Percentiles rank a stretch among this genome's conserved stretches.
These are phyloP conservation scores for Oryza longistaminata DNA, from an alignment of 176 grass and related monocot genomes.

Conservation along the genomic window DNA sequence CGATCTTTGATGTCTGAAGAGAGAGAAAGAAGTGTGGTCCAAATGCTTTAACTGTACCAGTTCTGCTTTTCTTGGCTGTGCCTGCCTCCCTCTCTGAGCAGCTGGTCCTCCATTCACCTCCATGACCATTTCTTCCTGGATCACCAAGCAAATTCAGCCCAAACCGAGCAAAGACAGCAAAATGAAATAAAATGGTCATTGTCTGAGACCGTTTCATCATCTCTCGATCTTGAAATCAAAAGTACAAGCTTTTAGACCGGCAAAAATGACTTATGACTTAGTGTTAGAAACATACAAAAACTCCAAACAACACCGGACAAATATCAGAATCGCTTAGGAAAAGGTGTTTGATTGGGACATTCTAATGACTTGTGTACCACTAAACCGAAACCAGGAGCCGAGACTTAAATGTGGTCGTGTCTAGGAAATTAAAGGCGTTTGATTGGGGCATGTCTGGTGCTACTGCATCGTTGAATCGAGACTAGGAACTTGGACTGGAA, in stretches of 20 bases:
- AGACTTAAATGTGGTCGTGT: conserved; percentile 17
- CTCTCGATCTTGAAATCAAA: conserved; percentile 40
- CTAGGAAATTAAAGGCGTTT: not conserved
- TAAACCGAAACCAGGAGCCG: conserved; percentile 5
- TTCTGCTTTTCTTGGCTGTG: conserved; percentile 87
- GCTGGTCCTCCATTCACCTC: conserved; percentile 64
- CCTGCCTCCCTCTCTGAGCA: conserved; percentile 77
- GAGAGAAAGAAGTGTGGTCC: conserved; percentile 41
- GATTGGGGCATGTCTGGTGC: conserved; percentile 1
- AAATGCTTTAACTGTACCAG: conserved; percentile 75
- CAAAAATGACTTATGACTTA: conserved; percentile 26
- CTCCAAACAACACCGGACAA: conserved; percentile 47
- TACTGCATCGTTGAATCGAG: conserved; percentile 34
- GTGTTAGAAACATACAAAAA: conserved; percentile 35
- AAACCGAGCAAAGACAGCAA: conserved; percentile 25
- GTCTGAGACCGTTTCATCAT: conserved; percentile 40
- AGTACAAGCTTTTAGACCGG: conserved; percentile 35
- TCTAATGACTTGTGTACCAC: conserved; percentile 26
- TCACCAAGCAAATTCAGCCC: conserved; percentile 36
- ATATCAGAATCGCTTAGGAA: conserved; percentile 25
- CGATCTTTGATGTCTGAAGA: conserved; percentile 45
- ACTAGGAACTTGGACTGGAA: conserved; percentile 22
- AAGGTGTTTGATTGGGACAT: conserved; percentile 50
- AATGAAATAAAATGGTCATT: conserved; percentile 26
- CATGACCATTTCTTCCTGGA: conserved; percentile 47